A percentile compares a stretch with the other conserved stretches of the same genome.
phyloP scores from a whole-genome alignment of 805 yeast genomes.

The Metschnikowia aberdeeniae region DNA sequence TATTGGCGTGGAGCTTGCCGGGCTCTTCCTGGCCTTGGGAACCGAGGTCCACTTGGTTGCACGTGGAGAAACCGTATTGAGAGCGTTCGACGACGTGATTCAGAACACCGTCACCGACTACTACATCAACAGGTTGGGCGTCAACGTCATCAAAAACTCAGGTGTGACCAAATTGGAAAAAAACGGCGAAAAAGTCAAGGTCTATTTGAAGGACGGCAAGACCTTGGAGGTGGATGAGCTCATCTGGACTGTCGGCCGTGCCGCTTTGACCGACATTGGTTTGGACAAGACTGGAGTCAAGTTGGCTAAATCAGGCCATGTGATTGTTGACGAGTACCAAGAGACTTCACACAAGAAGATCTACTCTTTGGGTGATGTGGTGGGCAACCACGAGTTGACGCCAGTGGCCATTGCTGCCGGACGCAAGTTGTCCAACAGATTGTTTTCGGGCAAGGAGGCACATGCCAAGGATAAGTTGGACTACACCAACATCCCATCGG shows the following conservation, averaged over 20 bases:
- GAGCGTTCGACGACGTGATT: conserved; percentile 81
- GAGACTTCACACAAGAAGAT: conserved; percentile 67
- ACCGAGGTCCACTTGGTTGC: conserved; percentile 82
- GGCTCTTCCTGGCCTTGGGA: conserved; percentile 87
- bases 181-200: conserved; percentile 34
- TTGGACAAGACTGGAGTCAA: conserved; percentile 73
- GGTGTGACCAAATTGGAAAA: conserved; percentile 38
- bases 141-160: conserved; percentile 69
- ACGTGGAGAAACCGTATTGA: conserved; percentile 86
- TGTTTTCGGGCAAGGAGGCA: conserved; percentile 71
- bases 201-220: conserved; percentile 35
- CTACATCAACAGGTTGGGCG: conserved; percentile 72
- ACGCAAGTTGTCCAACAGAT: conserved; percentile 84
- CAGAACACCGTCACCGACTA: conserved; percentile 75
- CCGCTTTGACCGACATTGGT: conserved; percentile 68
- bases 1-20: conserved; percentile 93
- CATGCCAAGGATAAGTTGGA: conserved; percentile 78
- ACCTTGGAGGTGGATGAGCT: conserved; percentile 63
- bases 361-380: conserved; percentile 90
- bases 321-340: conserved; percentile 85
- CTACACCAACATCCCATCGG: conserved; percentile 85
- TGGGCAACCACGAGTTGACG: conserved; percentile 88
- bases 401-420: conserved; percentile 99
- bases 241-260: conserved; percentile 94
- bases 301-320: conserved; percentile 54